phyloP scores from a whole-genome alignment of 169 alveolate genomes.

The Cryptosporidium viatorum region DNA sequence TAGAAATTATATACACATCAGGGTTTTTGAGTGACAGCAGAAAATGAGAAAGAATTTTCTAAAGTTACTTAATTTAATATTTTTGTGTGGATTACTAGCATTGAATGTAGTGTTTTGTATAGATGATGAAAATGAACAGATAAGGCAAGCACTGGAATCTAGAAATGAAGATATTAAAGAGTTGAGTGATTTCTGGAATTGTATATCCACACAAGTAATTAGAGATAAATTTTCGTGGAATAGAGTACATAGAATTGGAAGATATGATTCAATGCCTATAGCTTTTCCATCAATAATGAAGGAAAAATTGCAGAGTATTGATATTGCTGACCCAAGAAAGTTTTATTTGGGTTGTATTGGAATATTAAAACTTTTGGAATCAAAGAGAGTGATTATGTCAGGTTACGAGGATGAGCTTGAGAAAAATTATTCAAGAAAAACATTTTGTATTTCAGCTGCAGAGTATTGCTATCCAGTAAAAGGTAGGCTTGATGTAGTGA shows the following conservation, averaged over 20 bases:
- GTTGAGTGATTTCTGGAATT: constrained; percentile 32
- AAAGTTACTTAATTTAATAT: neutral
- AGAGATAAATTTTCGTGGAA: constrained; percentile 67
- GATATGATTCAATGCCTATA: constrained; percentile 70
- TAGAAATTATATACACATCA: neutral
- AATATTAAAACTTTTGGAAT: constrained; percentile 3
- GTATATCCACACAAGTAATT: constrained; percentile 57
- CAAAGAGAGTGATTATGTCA: constrained; percentile 9
- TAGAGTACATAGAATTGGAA: constrained; percentile 52
- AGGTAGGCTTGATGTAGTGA: constrained; percentile 23
- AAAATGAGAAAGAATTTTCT: neutral
- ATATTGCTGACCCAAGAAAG: constrained; percentile 62
- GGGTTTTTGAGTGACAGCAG: neutral
- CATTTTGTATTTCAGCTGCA: constrained; percentile 74
- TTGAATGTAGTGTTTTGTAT: neutral
- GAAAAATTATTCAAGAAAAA: constrained; percentile 31
- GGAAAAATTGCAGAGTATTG: constrained; percentile 1
- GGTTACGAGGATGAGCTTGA: constrained; percentile 41
- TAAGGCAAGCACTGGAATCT: constrained; percentile 48
- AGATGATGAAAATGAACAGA: constrained; percentile 41
- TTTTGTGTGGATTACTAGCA: neutral
- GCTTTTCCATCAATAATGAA: constrained; percentile 16
- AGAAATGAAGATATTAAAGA: constrained; percentile 52
- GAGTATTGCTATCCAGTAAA: constrained; percentile 71
- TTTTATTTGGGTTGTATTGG: constrained; percentile 56